phyloP scores from a whole-genome alignment of 192 early-diverging fungal genomes.

The Rhizophagus clarus region DNA sequence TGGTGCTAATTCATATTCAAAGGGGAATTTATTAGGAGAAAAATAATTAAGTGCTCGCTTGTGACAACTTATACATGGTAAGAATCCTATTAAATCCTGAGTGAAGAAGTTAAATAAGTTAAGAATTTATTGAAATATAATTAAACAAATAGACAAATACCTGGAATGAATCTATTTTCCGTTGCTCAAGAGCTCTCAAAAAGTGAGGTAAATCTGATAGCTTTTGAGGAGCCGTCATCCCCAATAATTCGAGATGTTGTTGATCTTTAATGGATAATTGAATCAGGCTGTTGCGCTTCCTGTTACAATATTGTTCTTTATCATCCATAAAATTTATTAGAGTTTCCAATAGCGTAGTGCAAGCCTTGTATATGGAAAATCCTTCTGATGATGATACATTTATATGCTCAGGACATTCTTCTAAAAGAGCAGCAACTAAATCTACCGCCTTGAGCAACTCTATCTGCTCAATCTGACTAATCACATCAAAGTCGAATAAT shows the following conservation, averaged over 20 bases:
- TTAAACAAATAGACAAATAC: not conserved
- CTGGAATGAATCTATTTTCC: not conserved
- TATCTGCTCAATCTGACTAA: not conserved
- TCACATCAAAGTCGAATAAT: not conserved
- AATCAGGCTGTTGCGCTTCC: too few relatives aligned
- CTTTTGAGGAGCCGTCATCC: not conserved
- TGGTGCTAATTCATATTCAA: not conserved
- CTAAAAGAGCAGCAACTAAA: not conserved
- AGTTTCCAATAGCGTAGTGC: conserved; percentile 1
- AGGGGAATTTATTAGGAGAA: conserved; percentile 6
- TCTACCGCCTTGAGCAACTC: not conserved
- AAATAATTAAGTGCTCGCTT: not conserved
- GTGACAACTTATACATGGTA: conserved; percentile 8
- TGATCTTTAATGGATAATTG: not conserved
- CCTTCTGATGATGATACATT: not conserved
- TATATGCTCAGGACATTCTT: conserved; percentile 15
- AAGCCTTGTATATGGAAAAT: conserved; percentile 9
- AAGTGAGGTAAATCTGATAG: not conserved
- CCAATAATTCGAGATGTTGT: not conserved
- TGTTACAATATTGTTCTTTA: not conserved
- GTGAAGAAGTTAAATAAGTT: not conserved
- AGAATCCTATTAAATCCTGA: conserved; percentile 2
- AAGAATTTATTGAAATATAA: not conserved
- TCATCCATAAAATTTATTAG: too few relatives aligned
- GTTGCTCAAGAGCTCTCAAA: not conserved